Base-by-base conservation (phyloP, 305 asterid genomes). In the Fraxinus paxiana region DNA sequence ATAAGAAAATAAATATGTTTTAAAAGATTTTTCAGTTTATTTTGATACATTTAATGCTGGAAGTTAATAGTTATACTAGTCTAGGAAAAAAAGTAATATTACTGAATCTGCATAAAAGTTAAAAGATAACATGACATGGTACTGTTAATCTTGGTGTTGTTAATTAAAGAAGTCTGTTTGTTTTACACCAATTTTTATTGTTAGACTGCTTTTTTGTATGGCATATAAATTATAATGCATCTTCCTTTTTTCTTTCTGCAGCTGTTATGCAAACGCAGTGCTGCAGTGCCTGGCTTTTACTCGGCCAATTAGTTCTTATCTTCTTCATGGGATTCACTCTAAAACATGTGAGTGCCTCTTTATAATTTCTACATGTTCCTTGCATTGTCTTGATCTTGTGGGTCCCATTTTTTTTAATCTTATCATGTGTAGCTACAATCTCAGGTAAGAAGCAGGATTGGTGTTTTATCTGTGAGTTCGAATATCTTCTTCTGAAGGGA, bases 211-310 rank as follows among this genome's bases (percentile, higher is more conserved):
- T 43, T 81, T 71, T 79, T 73, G 41, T 22, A 67, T 79, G 84
- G 37, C 74, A 37, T 71, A 28, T 79, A 22, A 43, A 54, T 69
- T 20, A 69, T 69, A 5, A 69, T 83, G 59, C 34, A 77, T 41
- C 85, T 74, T 72, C 28, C 37, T 77, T 48, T 81, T 75, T 56
- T 82, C 70, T 56, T 75, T 80, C 69, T 86, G 86, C 91, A 90
- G 94, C 84, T 90, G 94, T 81, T 90, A 90, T 81, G 94, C 94
- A 22, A 90, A 90, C 85, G 92, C 94, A 9, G 94, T 90, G 88
- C 87, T 90, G 69, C 94, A 90, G 77, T 90, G 94, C 82, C 86
- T 90, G 86, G 86, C 82, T 81, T 90, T 88, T 84, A 89, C 91
- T 75, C 91, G 88, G 82, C 94, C 94, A 2, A 73, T 90, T 38